These are phyloP conservation scores for Gyrodon lividus DNA, from an alignment of 768 basidiomycete genomes.

Conservation along the genomic window DNA sequence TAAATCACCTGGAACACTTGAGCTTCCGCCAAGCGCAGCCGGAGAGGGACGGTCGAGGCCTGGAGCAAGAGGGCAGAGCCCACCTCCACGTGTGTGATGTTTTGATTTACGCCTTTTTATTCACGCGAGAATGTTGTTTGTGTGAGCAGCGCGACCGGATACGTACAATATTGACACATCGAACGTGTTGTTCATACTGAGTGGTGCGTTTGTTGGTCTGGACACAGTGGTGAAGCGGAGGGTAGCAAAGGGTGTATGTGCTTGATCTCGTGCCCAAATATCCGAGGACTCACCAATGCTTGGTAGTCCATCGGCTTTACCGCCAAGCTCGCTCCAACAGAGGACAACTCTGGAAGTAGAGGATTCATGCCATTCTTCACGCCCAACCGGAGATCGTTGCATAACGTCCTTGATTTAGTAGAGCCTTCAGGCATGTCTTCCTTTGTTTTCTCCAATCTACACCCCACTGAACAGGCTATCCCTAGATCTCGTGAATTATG, in stretches of 20 bases:
- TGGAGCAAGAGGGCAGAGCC: constrained; percentile 48
- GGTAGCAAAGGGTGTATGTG: constrained; percentile 79
- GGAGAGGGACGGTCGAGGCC: constrained; percentile 48
- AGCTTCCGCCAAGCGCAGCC: constrained; percentile 42
- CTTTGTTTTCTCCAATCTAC: neutral
- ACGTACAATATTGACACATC: constrained; percentile 79
- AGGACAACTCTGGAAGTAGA: constrained; percentile 37
- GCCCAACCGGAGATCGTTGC: constrained; percentile 56
- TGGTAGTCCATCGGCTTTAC: constrained; percentile 89
- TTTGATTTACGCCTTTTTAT: neutral
- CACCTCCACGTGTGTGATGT: constrained; percentile 22
- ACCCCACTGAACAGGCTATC: neutral
- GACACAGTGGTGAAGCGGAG: constrained; percentile 79
- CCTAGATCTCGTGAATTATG: constrained; percentile 81
- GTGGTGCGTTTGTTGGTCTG: constrained; percentile 93
- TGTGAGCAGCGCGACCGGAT: constrained; percentile 55
- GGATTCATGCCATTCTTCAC: constrained; percentile 71
- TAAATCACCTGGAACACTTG: constrained; percentile 52
- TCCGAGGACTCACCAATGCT: constrained; percentile 1
- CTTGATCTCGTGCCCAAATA: neutral
- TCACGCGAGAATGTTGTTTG: neutral
- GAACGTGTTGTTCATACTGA: constrained; percentile 92
- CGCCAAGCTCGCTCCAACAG: constrained; percentile 44
- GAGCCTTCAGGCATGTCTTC: constrained; percentile 60
- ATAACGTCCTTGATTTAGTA: constrained; percentile 61